These are phyloP conservation scores for Pascua guehoae DNA, from an alignment of 1,284 basidiomycete species.

Conservation along the genomic window DNA sequence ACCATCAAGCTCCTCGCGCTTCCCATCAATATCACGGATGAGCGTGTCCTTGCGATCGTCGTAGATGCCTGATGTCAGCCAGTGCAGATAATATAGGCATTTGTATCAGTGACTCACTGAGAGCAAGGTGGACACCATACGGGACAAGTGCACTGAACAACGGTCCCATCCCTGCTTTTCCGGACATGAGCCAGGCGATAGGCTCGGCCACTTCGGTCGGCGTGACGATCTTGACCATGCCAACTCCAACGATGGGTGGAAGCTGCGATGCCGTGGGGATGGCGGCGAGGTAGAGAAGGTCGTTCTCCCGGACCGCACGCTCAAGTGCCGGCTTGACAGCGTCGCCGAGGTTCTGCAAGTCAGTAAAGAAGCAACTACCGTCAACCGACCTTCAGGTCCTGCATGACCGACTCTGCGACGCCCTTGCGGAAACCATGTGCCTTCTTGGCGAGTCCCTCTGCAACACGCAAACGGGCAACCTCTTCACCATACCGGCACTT, in stretches of 20 bases:
- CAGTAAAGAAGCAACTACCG: neutral
- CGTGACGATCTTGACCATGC: slow-evolving; percentile 65
- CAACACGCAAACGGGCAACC: slow-evolving; percentile 67
- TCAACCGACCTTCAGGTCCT: slow-evolving; percentile 67
- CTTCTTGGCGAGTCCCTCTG: slow-evolving; percentile 65
- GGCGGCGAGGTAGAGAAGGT: slow-evolving; percentile 90
- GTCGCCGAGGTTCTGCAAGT: slow-evolving; percentile 63
- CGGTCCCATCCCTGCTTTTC: slow-evolving; percentile 55
- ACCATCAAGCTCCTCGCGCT: slow-evolving; percentile 65
- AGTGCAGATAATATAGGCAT: neutral
- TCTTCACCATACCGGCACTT: slow-evolving; percentile 79
- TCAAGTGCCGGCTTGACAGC: slow-evolving; percentile 56
- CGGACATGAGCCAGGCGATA: slow-evolving; percentile 49
- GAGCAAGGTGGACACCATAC: slow-evolving; percentile 79
- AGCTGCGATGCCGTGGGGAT: slow-evolving; percentile 72
- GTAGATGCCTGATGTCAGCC: slow-evolving; percentile 67
- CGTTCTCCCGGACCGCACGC: slow-evolving; percentile 85
- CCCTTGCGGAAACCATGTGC: slow-evolving; percentile 60
- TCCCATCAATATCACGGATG: slow-evolving; percentile 63
- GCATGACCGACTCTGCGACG: slow-evolving; percentile 61
- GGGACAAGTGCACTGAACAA: slow-evolving; percentile 76
- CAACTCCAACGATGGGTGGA: slow-evolving; percentile 61
- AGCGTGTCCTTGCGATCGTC: slow-evolving; percentile 74
- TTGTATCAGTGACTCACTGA: slow-evolving; percentile 58
- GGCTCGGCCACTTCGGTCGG: slow-evolving; percentile 64